Evolutionary conservation across 768 basidiomycete genomes (phyloP), one percentile per base, ranked within the genome.

Genomic region (Krasilnikovozyma curviuscula): DNA sequence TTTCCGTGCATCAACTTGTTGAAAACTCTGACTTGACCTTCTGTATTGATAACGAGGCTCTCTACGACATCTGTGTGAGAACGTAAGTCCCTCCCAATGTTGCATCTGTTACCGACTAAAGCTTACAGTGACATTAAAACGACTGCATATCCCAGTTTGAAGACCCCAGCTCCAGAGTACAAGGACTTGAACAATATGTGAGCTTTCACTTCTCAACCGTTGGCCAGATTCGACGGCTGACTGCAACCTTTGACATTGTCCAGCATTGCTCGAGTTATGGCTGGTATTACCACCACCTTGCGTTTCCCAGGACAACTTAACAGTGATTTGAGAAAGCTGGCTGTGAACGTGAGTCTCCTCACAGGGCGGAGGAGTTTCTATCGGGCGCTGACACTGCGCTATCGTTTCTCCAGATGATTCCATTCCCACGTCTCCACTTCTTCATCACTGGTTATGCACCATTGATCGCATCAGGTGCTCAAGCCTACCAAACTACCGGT

Each of bases 301-400:
- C 88, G 93, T 56, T 98, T 98, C 86, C 93, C 93, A 62, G 93
- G 93, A 71, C 93, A 95, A 67, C 78, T 97, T 61, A 98, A 97
- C 77, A 91, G 88, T 31, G 93, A 98, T 65, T 74, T 98, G 48
- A 75, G 93, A 65, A 98, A 98, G 70, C 72, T 40, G n/a, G 52
- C 52, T 12, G 50, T 52, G 33, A 52, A 52, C 50, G 43, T 49
- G 48, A 39, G 35, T 47, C 5, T 16, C 31, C 34, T 10, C 25
- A 2, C 3, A 23, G n/a, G 24, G n/a, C 8, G 3, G n/a, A 8
- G 12, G 42, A 44, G 29, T 7, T 29, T 39, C 8, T 39, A 23
- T 23, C 7, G 8, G 8, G 7, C 37, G 37, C 7, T 7, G n/a
- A 7, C n/a, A 18, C 8, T 8, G 41, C 38, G 19, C 13, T 30